Percentiles rank a stretch among this genome's conserved stretches.
phyloP scores from a whole-genome alignment of 2,329 filamentous ascomycete species.

The Pseudogymnoascus sp. region DNA sequence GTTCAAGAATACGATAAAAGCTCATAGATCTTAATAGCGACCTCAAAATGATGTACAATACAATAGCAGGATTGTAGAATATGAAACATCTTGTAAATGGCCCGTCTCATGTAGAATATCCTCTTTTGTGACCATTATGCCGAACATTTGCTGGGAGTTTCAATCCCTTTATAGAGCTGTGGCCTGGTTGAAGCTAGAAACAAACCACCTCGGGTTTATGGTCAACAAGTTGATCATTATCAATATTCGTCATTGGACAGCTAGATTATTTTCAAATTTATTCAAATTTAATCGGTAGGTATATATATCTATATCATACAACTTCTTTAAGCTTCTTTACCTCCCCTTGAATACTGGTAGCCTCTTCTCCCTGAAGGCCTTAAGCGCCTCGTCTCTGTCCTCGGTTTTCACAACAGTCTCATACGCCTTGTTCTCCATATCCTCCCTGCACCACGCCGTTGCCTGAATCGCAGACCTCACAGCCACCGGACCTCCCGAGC shows the following conservation, averaged over 20 bases:
- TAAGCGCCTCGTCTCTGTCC: conserved; percentile 80
- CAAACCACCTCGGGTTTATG: not conserved
- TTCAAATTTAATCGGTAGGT: not conserved
- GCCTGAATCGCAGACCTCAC: conserved; percentile 72
- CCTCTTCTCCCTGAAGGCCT: conserved; percentile 72
- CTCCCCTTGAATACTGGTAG: conserved; percentile 57
- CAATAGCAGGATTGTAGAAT: conserved; percentile 8
- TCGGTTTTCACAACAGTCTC: conserved; percentile 72
- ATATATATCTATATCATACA: not conserved
- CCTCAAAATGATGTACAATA: conserved; percentile 8
- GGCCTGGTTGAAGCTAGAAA: not conserved
- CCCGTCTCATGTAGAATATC: not conserved
- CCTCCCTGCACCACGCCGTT: conserved; percentile 62
- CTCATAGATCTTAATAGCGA: conserved; percentile 8
- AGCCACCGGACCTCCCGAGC: conserved; percentile 79
- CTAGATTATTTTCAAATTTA: not conserved
- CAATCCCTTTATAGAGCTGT: not conserved
- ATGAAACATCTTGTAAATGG: conserved; percentile 4
- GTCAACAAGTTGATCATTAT: not conserved
- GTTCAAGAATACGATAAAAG: conserved; percentile 8
- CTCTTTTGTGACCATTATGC: not conserved
- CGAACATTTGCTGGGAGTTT: not conserved
- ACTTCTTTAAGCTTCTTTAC: conserved; percentile 23
- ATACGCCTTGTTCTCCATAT: conserved; percentile 81
- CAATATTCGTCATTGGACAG: not conserved